These are phyloP conservation scores for Suhomyces guaymorum DNA, from an alignment of 1,139 yeast species.

Conservation along the genomic window DNA sequence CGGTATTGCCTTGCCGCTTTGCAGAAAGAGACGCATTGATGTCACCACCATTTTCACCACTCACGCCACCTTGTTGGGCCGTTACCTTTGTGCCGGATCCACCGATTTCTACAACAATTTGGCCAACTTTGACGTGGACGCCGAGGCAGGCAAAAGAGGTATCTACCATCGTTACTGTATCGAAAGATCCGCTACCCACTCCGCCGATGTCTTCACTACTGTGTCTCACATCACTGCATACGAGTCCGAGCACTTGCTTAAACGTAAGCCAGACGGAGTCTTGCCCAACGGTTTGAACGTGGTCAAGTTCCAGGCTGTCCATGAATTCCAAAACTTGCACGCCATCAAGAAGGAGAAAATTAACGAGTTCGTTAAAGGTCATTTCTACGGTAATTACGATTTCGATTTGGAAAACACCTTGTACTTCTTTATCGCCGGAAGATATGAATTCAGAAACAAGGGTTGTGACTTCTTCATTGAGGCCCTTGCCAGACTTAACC, in stretches of 20 bases:
- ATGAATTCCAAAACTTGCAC: conserved; percentile 95
- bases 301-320: conserved; percentile 94
- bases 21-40: conserved; percentile 88
- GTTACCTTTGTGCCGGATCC: conserved; percentile 94
- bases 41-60: conserved; percentile 96
- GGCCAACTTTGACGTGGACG: conserved; percentile 90
- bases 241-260: conserved; percentile 89
- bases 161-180: conserved; percentile 96
- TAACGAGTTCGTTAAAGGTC: conserved; percentile 93
- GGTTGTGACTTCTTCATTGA: conserved; percentile 97
- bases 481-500: conserved; percentile 87
- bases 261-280: conserved; percentile 96
- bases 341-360: conserved; percentile 89
- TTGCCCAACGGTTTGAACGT: conserved; percentile 96
- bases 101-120: conserved; percentile 94
- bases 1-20: conserved; percentile 90
- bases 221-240: conserved; percentile 96
- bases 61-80: conserved; percentile 92
- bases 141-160: conserved; percentile 97
- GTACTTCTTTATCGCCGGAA: conserved; percentile 94
- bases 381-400: conserved; percentile 94
- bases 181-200: conserved; percentile 94
- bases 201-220: conserved; percentile 96
- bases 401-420: conserved; percentile 92
- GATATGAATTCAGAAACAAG: conserved; percentile 95